Base-by-base conservation (phyloP, 2,329 filamentous ascomycete species). In the Cytospora chrysosperma region DNA sequence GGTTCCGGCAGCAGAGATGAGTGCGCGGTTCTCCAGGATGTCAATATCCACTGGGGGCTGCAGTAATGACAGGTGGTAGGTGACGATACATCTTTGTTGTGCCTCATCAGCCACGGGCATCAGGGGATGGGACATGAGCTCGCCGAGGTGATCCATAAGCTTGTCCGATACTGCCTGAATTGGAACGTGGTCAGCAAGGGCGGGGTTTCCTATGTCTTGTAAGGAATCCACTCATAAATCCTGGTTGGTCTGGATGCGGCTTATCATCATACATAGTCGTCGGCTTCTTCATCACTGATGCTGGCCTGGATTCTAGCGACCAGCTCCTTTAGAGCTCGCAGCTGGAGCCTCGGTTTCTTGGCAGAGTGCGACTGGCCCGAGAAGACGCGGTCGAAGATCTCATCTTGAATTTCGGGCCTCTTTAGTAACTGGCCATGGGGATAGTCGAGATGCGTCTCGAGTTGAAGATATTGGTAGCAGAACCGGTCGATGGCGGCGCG, bases 141-240 rank as follows among this genome's bases (percentile, higher is more conserved):
- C 75, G 60, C 88, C 86, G 69, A 96, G 82, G 43, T 81, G 79
- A 61, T 81, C 80, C 83, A 94, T 91, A 70, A 97, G 83, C 74
- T 89, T 82, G 75, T 96, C 91, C 66, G 89, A 92, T 54, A 97
- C 88, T 74, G 89, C 92, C 93, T 97, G 77, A 5, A 24, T 28
- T n/a, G 27, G 19, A 12, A 13, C n/a, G 12, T 17, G 15, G 32
- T 12, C 15, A 21, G 32, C 57, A 24, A 55, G 37, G 53, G n/a
- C 32, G 5, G 8, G 27, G 15, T n/a, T 15, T 8, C 28, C 4
- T 13, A 4, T 4, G 28, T 9, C 9, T 30, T 30, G 6, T n/a
- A n/a, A n/a, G n/a, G 24, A 9, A 13, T 21, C 15, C 13, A 17
- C 17, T 2, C 21, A 21, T 26, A 4, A 10, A 7, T 13, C 2